phyloP scores from a whole-genome alignment of 1,284 basidiomycete species.

The Malassezia brasiliensis region DNA sequence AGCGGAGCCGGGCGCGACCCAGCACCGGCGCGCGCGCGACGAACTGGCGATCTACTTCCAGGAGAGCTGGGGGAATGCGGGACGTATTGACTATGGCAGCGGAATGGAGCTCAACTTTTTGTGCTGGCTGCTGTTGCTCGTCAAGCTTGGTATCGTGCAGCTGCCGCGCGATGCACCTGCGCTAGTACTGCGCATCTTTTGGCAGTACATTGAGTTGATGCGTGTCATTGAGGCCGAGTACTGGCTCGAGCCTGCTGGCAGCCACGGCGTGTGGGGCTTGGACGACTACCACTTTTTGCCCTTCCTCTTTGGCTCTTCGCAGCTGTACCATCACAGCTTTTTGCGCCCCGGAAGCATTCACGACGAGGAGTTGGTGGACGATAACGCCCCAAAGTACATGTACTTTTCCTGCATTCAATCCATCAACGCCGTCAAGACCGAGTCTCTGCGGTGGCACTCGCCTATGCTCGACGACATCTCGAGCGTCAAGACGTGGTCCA shows the following conservation, averaged over 20 bases:
- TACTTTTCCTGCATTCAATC: slow-evolving; percentile 93
- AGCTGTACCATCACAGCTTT: slow-evolving; percentile 78
- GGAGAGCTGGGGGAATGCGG: slow-evolving; percentile 81
- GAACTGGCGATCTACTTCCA: slow-evolving; percentile 63
- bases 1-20: slow-evolving; percentile 2
- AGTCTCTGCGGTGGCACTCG: slow-evolving; percentile 91
- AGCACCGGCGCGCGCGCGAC: slow-evolving; percentile 16
- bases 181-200: slow-evolving; percentile 77
- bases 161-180: slow-evolving; percentile 64
- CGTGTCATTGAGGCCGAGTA: slow-evolving; percentile 81
- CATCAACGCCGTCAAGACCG: slow-evolving; percentile 87
- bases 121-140: slow-evolving; percentile 87
- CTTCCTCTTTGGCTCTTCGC: slow-evolving; percentile 79
- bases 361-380: slow-evolving; percentile 81
- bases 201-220: slow-evolving; percentile 62
- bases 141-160: slow-evolving; percentile 58
- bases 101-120: slow-evolving; percentile 98
- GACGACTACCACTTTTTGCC: slow-evolving; percentile 97
- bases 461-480: slow-evolving; percentile 99
- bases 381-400: slow-evolving; percentile 86
- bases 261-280: slow-evolving; percentile 94
- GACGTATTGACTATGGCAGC: slow-evolving; percentile 92
- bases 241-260: slow-evolving; percentile 95
- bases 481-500: slow-evolving; percentile 90
- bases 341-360: slow-evolving; percentile 87